Conservation (phyloP, 495 filamentous ascomycete genomes). For the Trichoderma orchidacearum region DNA sequence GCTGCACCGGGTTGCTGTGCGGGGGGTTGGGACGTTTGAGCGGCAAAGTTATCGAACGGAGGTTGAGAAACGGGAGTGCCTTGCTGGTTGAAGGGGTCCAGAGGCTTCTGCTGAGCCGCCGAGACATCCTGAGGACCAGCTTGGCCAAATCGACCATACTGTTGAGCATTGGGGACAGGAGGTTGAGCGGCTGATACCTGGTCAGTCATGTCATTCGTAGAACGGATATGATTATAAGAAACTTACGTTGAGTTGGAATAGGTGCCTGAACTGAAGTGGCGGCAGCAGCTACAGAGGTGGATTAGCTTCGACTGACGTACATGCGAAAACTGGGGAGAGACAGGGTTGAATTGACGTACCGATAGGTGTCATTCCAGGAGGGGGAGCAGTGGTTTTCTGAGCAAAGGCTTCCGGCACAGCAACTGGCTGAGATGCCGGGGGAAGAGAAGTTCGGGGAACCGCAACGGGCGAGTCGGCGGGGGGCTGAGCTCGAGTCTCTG, state of each 20-base stretch:
- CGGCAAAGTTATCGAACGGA: slow-evolving; percentile 34
- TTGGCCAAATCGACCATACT: slow-evolving; percentile 61
- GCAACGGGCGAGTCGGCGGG: slow-evolving; percentile 87
- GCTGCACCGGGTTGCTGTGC: slow-evolving; percentile 40
- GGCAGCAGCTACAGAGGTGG: slow-evolving; percentile 5
- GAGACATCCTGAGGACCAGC: slow-evolving; percentile 42
- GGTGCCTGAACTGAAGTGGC: slow-evolving; percentile 2
- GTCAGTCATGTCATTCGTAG: too few species aligned
- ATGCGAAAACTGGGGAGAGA: neutral
- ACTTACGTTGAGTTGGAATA: slow-evolving; percentile 17
- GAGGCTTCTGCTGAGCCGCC: slow-evolving; percentile 58
- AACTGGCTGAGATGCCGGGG: slow-evolving; percentile 49
- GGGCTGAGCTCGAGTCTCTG: slow-evolving; percentile 88
- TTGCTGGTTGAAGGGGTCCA: slow-evolving; percentile 78
- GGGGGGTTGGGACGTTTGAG: slow-evolving; percentile 51
- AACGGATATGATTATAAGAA: neutral
- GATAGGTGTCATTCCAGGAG: slow-evolving; percentile 2
- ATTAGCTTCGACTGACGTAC: slow-evolving; percentile 12
- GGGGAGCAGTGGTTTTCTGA: slow-evolving; percentile 15
- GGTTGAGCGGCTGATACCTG: slow-evolving; percentile 22
- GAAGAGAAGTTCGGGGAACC: slow-evolving; percentile 79
- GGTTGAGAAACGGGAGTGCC: slow-evolving; percentile 27
- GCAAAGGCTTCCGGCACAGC: slow-evolving; percentile 39
- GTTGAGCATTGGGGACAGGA: slow-evolving; percentile 35
- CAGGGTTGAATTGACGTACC: slow-evolving; percentile 16